A percentile compares a stretch with the other conserved stretches of the same genome.
Evolutionary conservation across 345 rosid genomes (phyloP).

Genomic region (Draba incana): DNA sequence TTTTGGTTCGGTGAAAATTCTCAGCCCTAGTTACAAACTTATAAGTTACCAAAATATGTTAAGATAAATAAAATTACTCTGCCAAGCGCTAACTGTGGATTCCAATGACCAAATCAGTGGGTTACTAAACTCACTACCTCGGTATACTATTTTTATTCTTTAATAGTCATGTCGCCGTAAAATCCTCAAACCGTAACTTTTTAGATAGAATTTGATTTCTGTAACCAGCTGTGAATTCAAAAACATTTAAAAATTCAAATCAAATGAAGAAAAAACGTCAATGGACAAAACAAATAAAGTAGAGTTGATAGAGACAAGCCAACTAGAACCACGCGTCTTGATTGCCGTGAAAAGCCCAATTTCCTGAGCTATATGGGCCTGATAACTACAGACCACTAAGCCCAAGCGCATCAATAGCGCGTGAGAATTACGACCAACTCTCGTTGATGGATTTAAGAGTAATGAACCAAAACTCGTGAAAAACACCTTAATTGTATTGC

Average conservation of each 20-base stretch:
- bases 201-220: neutral
- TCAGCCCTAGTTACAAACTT: no score
- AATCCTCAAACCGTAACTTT: no score
- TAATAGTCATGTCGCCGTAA: no score
- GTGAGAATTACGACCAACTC: neutral
- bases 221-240: slow-evolving; percentile 1
- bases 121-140: neutral
- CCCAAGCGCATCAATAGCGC: slow-evolving; percentile 4
- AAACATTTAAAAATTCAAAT: neutral
- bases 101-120: neutral
- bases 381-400: neutral
- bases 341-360: slow-evolving; percentile 27
- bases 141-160: no score
- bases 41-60: no score
- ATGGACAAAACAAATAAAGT: neutral
- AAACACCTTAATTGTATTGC: neutral
- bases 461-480: neutral
- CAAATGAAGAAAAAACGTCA: neutral
- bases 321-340: slow-evolving; percentile 27
- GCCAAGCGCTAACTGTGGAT: neutral
- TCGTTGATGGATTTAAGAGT: neutral
- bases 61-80: neutral
- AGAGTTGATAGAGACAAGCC: slow-evolving; percentile 34
- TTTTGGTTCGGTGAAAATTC: no score
- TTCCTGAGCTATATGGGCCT: slow-evolving; percentile 11